Evolutionary conservation across 1,284 basidiomycete genomes (phyloP).

Genomic region (Rhizopogon parksii): DNA sequence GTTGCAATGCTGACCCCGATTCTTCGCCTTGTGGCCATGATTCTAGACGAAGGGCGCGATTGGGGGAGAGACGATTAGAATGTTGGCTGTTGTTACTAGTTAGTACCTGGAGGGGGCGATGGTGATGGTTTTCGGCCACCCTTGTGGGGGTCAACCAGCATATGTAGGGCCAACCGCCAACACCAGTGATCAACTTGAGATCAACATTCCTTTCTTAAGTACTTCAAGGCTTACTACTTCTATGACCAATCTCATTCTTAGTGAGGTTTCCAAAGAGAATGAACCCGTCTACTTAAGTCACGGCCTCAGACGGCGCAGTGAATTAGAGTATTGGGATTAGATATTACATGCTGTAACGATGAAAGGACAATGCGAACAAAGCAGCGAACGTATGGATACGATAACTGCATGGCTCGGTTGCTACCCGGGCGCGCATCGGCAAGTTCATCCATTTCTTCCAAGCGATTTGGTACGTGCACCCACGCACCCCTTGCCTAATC

Average conservation of each 20-base stretch:
- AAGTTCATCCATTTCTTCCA: neutral
- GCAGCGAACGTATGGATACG: neutral
- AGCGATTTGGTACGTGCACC: neutral
- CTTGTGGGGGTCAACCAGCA: neutral
- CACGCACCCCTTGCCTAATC: neutral
- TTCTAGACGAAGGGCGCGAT: neutral
- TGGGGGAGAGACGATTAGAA: neutral
- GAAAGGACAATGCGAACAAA: neutral
- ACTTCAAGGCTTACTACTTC: no score
- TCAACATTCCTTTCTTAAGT: no score
- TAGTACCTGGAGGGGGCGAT: slow-evolving; percentile 5
- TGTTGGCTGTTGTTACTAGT: no score
- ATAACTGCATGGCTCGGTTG: neutral
- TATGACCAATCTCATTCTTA: no score
- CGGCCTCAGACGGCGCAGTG: no score
- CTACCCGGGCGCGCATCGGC: neutral
- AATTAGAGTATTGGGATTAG: neutral
- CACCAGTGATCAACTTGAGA: no score
- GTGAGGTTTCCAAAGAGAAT: no score
- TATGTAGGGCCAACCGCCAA: no score
- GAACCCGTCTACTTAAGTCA: no score
- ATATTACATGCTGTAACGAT: neutral
- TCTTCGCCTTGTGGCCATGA: slow-evolving; percentile 64
- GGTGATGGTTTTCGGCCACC: slow-evolving; percentile 5
- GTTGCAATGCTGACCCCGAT: slow-evolving; percentile 69